Evolutionary conservation across 2,329 filamentous ascomycete genomes (phyloP).

Genomic region (Neopestalotiopsis rosae): DNA sequence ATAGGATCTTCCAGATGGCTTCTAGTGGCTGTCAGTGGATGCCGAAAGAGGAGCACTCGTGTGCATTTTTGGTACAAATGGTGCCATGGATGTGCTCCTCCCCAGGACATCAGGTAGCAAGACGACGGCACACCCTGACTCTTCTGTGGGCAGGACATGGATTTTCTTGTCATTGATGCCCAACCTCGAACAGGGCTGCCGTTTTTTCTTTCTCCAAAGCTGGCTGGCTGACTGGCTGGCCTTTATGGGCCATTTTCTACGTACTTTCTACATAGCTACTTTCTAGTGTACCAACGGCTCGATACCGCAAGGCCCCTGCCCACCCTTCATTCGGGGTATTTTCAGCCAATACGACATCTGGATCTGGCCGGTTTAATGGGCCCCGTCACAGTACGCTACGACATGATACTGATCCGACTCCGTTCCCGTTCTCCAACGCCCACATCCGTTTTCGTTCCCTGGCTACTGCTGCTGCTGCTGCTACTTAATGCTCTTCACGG

Average conservation of each 20-base stretch:
- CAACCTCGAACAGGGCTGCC: conserved; percentile 19
- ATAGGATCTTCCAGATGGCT: conserved; percentile 18
- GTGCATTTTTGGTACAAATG: conserved; percentile 17
- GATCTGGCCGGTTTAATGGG: background rate
- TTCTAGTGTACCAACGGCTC: conserved; percentile 7
- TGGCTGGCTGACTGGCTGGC: background rate
- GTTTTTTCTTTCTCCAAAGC: background rate
- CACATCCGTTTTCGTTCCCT: conserved; percentile 2
- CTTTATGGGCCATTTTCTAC: background rate
- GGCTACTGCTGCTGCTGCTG: background rate
- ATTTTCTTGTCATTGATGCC: conserved; percentile 16
- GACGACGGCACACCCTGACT: conserved; percentile 2
- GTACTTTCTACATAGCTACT: background rate
- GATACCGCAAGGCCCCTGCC: conserved; percentile 8
- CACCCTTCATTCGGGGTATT: background rate
- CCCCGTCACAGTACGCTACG: conserved; percentile 9
- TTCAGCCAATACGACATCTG: background rate
- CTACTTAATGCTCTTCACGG: background rate
- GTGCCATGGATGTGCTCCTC: background rate
- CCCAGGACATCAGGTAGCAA: conserved; percentile 17
- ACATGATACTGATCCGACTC: background rate
- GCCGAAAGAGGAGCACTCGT: conserved; percentile 15
- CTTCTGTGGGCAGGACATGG: background rate
- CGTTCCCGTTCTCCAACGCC: background rate
- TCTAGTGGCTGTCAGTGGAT: conserved; percentile 21